Base-by-base conservation (phyloP, 2,329 filamentous ascomycete species). In the Madurella fahalii region DNA sequence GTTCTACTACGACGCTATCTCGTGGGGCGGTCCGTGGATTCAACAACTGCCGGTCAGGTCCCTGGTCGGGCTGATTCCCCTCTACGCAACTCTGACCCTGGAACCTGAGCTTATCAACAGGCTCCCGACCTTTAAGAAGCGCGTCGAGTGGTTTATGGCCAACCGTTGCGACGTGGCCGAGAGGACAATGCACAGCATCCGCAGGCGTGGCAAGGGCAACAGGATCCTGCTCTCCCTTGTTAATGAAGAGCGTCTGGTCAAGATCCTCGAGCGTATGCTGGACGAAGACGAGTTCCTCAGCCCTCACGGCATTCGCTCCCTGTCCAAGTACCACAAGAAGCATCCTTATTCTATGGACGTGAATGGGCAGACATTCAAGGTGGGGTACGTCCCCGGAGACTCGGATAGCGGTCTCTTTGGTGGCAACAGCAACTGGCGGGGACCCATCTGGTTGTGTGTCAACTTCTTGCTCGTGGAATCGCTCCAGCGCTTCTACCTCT, bases 1-100 rank as follows among this genome's bases (percentile, higher is more conserved):
- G 53, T 97, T 97, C 78, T 97, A 97, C 79, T 97, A 97, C 68
- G 93, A 97, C 73, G 93, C 93, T 25, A 97, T 97, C 61, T 95
- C 92, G 1, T 97, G 90, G 84, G 93, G 93, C 47, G 91, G 91
- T 9, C 92, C 92, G 8, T 95, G 87, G 86, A 89, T 89, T 50
- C 90, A 96, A 67, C 92, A 96, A 71, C 82, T 97, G 67, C 92
- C 90, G 1, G 90, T 97, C 50, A 82, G 91, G 55, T 97, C 93
- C 15, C 82, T 97, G 8, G 93, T 97, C 50, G 93, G 94, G 11
- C 77, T 97, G 54, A 97, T 97, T 60, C 93, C 93, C 1, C 82
- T 97, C 11, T 97, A 95, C 68, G 91, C 91, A 7, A 95, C 92
- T 2, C 77, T 95, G 58, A 97, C 94, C 0, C 78, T 97, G 11